phyloP scores from a whole-genome alignment of 176 grass and related monocot genomes.

The Metroxylon sagu region DNA sequence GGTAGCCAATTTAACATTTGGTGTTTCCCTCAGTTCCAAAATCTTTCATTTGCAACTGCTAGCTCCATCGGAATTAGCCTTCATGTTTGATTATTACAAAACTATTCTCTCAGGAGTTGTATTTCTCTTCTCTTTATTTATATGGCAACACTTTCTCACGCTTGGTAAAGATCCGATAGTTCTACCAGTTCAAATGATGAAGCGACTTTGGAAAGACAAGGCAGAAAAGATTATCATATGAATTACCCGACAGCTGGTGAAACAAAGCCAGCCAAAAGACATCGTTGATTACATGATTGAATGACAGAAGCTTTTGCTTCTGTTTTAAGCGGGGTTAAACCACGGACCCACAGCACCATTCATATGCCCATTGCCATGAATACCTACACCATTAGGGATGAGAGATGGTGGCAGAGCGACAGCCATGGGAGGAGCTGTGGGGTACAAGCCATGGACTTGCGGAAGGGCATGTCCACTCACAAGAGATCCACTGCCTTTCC shows the following conservation, averaged over 20 bases:
- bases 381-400: slow-evolving; percentile 50
- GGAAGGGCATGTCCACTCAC: slow-evolving; percentile 38
- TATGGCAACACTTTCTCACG: slow-evolving; percentile 22
- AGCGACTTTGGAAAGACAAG: slow-evolving; percentile 26
- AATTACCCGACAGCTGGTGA: slow-evolving; percentile 38
- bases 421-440: slow-evolving; percentile 41
- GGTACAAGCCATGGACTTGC: slow-evolving; percentile 48
- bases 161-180: slow-evolving; percentile 40
- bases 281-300: slow-evolving; percentile 17
- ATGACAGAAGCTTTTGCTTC: slow-evolving; percentile 32
- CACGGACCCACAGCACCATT: slow-evolving; percentile 29
- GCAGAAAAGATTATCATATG: slow-evolving; percentile 37
- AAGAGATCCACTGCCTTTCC: slow-evolving; percentile 35
- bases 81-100: slow-evolving; percentile 38
- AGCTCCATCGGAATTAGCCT: slow-evolving; percentile 46
- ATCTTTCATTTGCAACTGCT: slow-evolving; percentile 45
- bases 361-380: slow-evolving; percentile 53
- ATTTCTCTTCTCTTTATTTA: slow-evolving; percentile 21
- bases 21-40: neutral
- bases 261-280: slow-evolving; percentile 30
- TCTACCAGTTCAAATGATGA: slow-evolving; percentile 48
- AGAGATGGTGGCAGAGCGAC: slow-evolving; percentile 46
- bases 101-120: neutral
- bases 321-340: slow-evolving; percentile 50
- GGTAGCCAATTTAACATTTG: too few relatives aligned